phyloP scores from a whole-genome alignment of 2,329 filamentous ascomycete species.

The Colletotrichum sp. region DNA sequence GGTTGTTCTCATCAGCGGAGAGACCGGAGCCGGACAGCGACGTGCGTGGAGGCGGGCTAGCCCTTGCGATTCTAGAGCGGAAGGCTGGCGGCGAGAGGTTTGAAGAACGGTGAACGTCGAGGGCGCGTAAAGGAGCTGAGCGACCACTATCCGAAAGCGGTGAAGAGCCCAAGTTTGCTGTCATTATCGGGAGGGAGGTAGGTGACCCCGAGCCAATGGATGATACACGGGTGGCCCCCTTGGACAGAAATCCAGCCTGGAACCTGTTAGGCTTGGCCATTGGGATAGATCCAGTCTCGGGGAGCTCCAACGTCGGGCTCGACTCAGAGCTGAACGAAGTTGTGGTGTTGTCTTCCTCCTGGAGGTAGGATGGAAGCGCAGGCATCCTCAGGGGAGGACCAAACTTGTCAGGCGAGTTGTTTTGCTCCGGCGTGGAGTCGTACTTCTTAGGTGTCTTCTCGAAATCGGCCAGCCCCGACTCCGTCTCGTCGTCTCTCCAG shows the following conservation, averaged over 20 bases:
- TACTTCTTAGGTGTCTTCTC: slow-evolving; percentile 84
- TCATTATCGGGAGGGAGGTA: slow-evolving; percentile 60
- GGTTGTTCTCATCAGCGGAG: slow-evolving; percentile 58
- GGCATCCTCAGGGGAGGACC: slow-evolving; percentile 24
- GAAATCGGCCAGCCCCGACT: slow-evolving; percentile 88
- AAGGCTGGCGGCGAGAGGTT: slow-evolving; percentile 51
- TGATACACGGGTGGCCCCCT: slow-evolving; percentile 42
- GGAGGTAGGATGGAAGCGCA: slow-evolving; percentile 57
- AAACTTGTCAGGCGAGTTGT: slow-evolving; percentile 51
- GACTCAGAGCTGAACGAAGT: slow-evolving; percentile 56
- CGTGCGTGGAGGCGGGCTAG: slow-evolving; percentile 34
- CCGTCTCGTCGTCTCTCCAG: slow-evolving; percentile 88
- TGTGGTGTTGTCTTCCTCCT: slow-evolving; percentile 43
- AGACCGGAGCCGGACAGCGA: slow-evolving; percentile 31
- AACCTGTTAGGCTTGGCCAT: slow-evolving; percentile 74
- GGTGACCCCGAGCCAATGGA: slow-evolving; percentile 63
- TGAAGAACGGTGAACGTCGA: slow-evolving; percentile 56
- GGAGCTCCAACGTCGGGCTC: slow-evolving; percentile 64
- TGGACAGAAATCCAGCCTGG: slow-evolving; percentile 85
- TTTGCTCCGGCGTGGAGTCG: slow-evolving; percentile 58
- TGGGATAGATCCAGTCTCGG: slow-evolving; percentile 42
- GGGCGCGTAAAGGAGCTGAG: slow-evolving; percentile 51
- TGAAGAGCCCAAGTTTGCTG: slow-evolving; percentile 59
- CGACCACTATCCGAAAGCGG: slow-evolving; percentile 54
- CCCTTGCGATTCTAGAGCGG: slow-evolving; percentile 34